Percentiles rank a stretch among this genome's conserved stretches.
These are phyloP conservation scores for Pseudohyphozyma bogoriensis DNA, from an alignment of 768 basidiomycete species.

Conservation along the genomic window DNA sequence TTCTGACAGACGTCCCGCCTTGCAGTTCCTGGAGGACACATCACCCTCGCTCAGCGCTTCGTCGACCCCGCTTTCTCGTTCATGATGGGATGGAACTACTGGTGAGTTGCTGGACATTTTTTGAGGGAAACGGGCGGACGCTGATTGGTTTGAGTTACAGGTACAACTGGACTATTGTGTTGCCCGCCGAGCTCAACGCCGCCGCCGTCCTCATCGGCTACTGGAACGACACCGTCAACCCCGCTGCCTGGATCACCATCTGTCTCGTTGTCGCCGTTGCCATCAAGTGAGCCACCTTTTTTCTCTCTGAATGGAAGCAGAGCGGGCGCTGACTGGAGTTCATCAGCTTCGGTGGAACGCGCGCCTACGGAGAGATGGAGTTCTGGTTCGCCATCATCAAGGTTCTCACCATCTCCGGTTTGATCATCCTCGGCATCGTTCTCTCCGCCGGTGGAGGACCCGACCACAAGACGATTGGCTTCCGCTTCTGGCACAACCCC, in stretches of 20 bases:
- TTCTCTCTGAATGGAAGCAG: too few species aligned
- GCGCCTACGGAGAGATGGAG: constrained; percentile 11
- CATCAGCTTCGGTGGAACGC: constrained; percentile 34
- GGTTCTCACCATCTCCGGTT: constrained; percentile 30
- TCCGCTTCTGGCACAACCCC: constrained; percentile 48
- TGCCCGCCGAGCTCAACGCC: constrained; percentile 66
- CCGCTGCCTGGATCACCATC: constrained; percentile 40
- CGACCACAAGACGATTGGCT: constrained; percentile 51
- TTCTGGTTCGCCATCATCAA: constrained; percentile 42
- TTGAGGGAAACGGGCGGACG: background rate
- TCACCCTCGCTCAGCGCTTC: constrained; percentile 31
- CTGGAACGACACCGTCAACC: constrained; percentile 49
- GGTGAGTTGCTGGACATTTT: too few species aligned
- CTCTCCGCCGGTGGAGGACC: constrained; percentile 41
- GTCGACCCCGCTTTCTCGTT: constrained; percentile 31
- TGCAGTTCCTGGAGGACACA: constrained; percentile 31
- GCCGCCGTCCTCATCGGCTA: constrained; percentile 59
- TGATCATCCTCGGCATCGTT: constrained; percentile 45
- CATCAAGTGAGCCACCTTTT: too few species aligned
- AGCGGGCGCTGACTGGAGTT: too few species aligned
- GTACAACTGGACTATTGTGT: constrained; percentile 44
- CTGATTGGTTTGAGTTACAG: background rate
- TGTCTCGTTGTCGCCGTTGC: constrained; percentile 35
- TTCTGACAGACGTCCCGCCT: too few species aligned
- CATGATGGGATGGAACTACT: constrained; percentile 44